These are phyloP conservation scores for Claviceps lovelessii DNA, from an alignment of 2,329 filamentous ascomycete genomes.

Conservation along the genomic window DNA sequence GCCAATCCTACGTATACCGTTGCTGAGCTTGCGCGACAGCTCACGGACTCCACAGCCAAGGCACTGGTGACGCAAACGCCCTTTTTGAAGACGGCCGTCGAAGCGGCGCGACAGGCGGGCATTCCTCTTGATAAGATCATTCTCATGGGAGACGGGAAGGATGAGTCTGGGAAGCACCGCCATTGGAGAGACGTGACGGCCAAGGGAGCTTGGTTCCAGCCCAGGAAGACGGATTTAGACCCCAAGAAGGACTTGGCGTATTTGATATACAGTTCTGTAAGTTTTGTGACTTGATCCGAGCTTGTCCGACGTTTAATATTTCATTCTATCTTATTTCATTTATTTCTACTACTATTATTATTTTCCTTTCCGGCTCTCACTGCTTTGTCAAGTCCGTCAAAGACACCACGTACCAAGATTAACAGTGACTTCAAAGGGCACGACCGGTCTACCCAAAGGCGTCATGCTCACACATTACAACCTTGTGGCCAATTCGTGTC, in stretches of 20 bases:
- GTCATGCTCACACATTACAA: constrained; percentile 78
- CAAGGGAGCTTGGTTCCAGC: constrained; percentile 38
- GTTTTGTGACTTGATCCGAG: constrained; percentile 2
- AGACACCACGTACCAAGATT: no score
- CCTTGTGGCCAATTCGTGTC: constrained; percentile 59
- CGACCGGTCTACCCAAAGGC: constrained; percentile 81
- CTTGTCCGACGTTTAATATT: neutral
- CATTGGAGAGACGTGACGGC: constrained; percentile 60
- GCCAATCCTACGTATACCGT: constrained; percentile 79
- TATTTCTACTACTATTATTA: neutral
- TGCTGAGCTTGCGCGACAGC: constrained; percentile 71
- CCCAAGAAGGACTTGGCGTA: constrained; percentile 65
- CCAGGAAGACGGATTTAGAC: constrained; percentile 43
- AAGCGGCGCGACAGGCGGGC: constrained; percentile 55
- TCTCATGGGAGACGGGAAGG: constrained; percentile 55
- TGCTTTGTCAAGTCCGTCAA: neutral
- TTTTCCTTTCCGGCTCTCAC: neutral
- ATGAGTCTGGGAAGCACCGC: constrained; percentile 43
- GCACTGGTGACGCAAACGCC: constrained; percentile 60
- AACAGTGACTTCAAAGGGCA: constrained; percentile 36
- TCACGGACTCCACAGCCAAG: constrained; percentile 63
- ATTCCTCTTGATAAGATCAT: constrained; percentile 60
- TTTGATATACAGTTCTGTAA: constrained; percentile 62
- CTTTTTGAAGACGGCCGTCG: constrained; percentile 47
- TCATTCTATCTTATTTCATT: neutral